Conservation (phyloP, 2,329 filamentous ascomycete genomes). For the Fusarium sp. region DNA sequence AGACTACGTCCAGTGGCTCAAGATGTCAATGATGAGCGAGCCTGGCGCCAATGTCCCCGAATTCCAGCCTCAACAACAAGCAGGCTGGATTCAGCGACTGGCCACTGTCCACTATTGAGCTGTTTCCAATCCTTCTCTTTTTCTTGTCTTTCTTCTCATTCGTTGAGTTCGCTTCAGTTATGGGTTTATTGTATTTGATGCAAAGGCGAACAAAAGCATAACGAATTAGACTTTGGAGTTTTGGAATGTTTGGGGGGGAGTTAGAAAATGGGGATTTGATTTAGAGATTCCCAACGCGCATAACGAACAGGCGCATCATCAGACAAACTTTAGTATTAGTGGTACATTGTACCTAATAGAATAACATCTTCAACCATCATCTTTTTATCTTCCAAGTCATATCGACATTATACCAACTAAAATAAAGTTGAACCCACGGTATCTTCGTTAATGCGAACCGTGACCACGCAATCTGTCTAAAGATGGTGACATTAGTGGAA, state of each 20-base stretch:
- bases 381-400: background rate
- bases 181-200: slow-evolving; percentile 1
- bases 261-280: slow-evolving; percentile 12
- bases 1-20: slow-evolving; percentile 59
- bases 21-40: slow-evolving; percentile 53
- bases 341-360: slow-evolving; percentile 10
- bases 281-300: slow-evolving; percentile 19
- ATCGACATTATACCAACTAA: too few species aligned
- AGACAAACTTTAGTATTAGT: background rate
- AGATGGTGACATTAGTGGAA: background rate
- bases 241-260: slow-evolving; percentile 14
- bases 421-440: too few species aligned
- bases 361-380: background rate
- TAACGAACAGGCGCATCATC: slow-evolving; percentile 4
- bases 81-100: slow-evolving; percentile 45
- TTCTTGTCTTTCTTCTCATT: background rate
- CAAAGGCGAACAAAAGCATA: slow-evolving; percentile 21
- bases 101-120: slow-evolving; percentile 43
- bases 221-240: slow-evolving; percentile 34
- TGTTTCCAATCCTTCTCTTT: background rate
- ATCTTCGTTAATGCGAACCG: background rate
- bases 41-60: slow-evolving; percentile 40
- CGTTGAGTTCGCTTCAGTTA: slow-evolving; percentile 5
- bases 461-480: background rate
- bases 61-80: slow-evolving; percentile 37